Evolutionary conservation across 768 basidiomycete genomes (phyloP).

Genomic region (Kwoniella pini): DNA sequence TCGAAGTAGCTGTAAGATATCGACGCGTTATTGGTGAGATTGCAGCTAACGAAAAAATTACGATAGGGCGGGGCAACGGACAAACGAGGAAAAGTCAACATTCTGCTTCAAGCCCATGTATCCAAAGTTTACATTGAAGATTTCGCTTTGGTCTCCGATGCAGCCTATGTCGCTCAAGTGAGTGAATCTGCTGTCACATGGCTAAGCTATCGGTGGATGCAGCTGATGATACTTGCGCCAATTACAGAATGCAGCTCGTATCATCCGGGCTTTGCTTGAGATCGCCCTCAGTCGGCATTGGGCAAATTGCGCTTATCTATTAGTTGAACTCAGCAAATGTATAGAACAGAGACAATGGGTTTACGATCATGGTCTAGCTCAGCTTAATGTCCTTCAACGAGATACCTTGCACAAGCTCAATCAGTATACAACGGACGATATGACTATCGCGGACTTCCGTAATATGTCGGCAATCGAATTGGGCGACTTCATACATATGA

Average conservation of each 20-base stretch:
- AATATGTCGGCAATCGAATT: conserved; percentile 67
- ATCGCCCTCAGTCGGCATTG: conserved; percentile 91
- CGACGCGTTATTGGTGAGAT: neutral
- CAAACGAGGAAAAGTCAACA: conserved; percentile 85
- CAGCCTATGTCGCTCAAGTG: conserved; percentile 82
- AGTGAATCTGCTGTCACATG: conserved; percentile 28
- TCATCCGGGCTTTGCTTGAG: conserved; percentile 89
- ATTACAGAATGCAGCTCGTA: conserved; percentile 76
- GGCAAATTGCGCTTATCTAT: conserved; percentile 74
- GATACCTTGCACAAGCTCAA: conserved; percentile 78
- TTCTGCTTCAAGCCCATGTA: conserved; percentile 87
- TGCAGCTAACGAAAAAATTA: too few species aligned
- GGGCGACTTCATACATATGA: conserved; percentile 79
- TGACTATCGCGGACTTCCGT: conserved; percentile 71
- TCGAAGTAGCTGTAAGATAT: conserved; percentile 70
- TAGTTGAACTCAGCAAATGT: conserved; percentile 90
- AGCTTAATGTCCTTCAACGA: conserved; percentile 71
- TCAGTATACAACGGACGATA: conserved; percentile 73
- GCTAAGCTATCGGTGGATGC: too few species aligned
- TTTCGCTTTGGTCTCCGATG: conserved; percentile 94
- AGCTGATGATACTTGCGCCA: neutral
- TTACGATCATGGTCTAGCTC: conserved; percentile 80
- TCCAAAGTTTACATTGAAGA: conserved; percentile 80
- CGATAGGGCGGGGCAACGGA: conserved; percentile 66
- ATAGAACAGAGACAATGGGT: conserved; percentile 93